Conservation (phyloP, 1,139 yeast species). For the Debaryomyces nepalensis region DNA sequence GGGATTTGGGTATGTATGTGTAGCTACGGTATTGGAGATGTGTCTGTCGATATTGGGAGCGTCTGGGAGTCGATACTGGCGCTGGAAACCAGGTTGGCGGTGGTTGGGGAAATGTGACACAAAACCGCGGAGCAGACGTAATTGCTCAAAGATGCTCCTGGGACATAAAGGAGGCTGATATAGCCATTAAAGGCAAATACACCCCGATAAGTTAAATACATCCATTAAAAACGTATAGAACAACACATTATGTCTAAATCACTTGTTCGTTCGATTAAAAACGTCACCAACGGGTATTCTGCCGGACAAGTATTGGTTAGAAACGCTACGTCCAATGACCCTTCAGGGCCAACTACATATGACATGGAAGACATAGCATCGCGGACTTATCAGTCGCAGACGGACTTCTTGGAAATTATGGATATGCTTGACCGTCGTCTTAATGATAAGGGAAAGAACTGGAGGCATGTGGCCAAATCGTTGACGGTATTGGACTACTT, state of each 20-base stretch:
- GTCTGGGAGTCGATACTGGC: neutral
- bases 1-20: neutral
- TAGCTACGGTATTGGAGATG: neutral
- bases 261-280: conserved; percentile 84
- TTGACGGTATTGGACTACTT: conserved; percentile 87
- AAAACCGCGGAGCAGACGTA: neutral
- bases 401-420: conserved; percentile 89
- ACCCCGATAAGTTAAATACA: neutral
- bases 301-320: conserved; percentile 85
- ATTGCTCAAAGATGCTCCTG: conserved; percentile 1
- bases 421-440: conserved; percentile 93
- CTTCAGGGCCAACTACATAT: conserved; percentile 79
- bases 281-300: conserved; percentile 92
- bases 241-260: conserved; percentile 64
- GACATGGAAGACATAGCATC: conserved; percentile 87
- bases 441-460: conserved; percentile 95
- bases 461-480: conserved; percentile 96
- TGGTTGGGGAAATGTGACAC: neutral
- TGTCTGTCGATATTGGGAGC: neutral
- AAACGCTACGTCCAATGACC: conserved; percentile 91
- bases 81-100: neutral
- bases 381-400: conserved; percentile 68
- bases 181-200: neutral
- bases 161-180: conserved; percentile 5
- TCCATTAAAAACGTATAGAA: conserved; percentile 1